Conservation (phyloP, 2,329 filamentous ascomycete species). For the Calonectria pseudoturangicola region DNA sequence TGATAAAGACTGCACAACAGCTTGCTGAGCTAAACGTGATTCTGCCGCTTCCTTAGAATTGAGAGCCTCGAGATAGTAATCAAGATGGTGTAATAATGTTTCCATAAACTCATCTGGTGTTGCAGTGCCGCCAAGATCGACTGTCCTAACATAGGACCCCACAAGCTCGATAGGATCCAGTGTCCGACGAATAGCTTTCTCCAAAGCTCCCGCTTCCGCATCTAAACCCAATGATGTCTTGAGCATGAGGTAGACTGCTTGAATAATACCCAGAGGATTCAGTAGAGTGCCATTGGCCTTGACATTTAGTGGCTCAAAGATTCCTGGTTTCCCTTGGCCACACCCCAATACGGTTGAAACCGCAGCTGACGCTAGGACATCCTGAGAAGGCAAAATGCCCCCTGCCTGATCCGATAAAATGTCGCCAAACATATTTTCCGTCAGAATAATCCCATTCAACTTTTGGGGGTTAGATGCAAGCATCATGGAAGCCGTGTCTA, state of each 20-base stretch:
- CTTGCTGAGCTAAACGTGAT: background rate
- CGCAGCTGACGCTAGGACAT: background rate
- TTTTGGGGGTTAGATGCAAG: slow-evolving; percentile 93
- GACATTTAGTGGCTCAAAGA: background rate
- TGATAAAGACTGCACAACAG: background rate
- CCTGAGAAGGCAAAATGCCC: background rate
- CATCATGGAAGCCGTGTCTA: slow-evolving; percentile 94
- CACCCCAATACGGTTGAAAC: background rate
- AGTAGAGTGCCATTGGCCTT: background rate
- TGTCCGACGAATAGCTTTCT: slow-evolving; percentile 7
- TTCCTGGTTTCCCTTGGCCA: background rate
- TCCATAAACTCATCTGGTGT: background rate
- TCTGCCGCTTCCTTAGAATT: background rate
- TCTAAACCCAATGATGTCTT: background rate
- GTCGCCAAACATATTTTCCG: slow-evolving; percentile 59
- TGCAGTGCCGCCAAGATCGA: background rate
- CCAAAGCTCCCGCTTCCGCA: background rate
- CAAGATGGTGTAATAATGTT: background rate
- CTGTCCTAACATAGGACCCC: background rate
- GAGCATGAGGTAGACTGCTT: background rate
- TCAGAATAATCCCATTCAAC: slow-evolving; percentile 91
- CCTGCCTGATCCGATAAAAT: slow-evolving; percentile 49
- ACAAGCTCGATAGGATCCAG: slow-evolving; percentile 4
- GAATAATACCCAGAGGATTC: background rate
- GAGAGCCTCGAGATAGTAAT: background rate